These are phyloP conservation scores for Mercurialis annua DNA, from an alignment of 345 rosid species.

Conservation along the genomic window DNA sequence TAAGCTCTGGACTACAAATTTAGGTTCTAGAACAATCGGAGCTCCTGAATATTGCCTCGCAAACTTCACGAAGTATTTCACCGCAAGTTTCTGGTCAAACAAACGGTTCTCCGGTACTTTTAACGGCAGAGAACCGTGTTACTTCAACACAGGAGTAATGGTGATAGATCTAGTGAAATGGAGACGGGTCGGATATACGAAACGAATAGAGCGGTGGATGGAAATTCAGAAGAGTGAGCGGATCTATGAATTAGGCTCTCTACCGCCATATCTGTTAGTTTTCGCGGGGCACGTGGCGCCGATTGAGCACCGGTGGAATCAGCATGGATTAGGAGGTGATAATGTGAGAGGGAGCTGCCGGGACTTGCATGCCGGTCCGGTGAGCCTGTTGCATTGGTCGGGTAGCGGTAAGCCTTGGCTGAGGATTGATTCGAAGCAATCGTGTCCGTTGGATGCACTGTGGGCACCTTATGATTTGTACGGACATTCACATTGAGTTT, in stretches of 20 bases:
- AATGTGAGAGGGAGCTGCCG: conserved; percentile 91
- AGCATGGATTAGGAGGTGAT: conserved; percentile 94
- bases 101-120: conserved; percentile 47
- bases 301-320: conserved; percentile 95
- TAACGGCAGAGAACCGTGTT: conserved; percentile 61
- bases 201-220: conserved; percentile 93
- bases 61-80: conserved; percentile 87
- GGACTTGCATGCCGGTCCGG: conserved; percentile 85
- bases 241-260: conserved; percentile 88
- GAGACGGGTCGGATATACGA: conserved; percentile 71
- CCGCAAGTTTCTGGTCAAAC: conserved; percentile 65
- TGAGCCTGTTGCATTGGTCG: conserved; percentile 95
- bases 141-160: conserved; percentile 94
- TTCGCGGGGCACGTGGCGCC: conserved; percentile 90
- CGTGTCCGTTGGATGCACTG: conserved; percentile 79
- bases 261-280: conserved; percentile 85
- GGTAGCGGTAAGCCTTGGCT: conserved; percentile 99
- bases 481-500: conserved; percentile 32
- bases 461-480: conserved; percentile 91
- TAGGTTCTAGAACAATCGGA: conserved; percentile 75
- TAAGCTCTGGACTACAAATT: conserved; percentile 64
- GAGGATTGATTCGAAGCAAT: conserved; percentile 68
- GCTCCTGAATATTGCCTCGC: conserved; percentile 98
- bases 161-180: conserved; percentile 89
- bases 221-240: conserved; percentile 81